Base-by-base conservation (phyloP, 768 basidiomycete species). In the Lepiota venenata region DNA sequence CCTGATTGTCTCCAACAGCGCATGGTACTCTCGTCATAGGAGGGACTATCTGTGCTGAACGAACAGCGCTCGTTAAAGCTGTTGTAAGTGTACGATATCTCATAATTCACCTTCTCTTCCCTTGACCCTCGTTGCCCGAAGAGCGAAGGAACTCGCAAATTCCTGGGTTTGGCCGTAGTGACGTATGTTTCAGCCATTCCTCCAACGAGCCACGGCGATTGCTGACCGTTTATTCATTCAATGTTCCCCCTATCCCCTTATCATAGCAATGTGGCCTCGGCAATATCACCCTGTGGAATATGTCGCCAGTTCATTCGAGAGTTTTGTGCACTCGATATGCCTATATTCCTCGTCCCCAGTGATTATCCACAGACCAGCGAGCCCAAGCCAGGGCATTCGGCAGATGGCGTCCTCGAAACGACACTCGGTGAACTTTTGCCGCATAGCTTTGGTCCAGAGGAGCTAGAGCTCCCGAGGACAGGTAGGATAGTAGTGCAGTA, bases 61-160 rank as follows among this genome's bases (percentile, higher is more conserved):
- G 95, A 27, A 98, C 96, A 0, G 95, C 95, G 0, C 75, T 99
- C 50, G 88, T 93, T n/a, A 97, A 97, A 68, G 95, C 93, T 22
- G 84, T 88, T 18, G 94, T 95, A 58, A 69, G 91, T 76, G 25
- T 25, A 5, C 25, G 25, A 35, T 18, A 18, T 40, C 21, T 52
- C 14, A 22, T 29, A 22, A n/a, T 39, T 45, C 20, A 27, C 4
- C 18, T 6, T 4, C 15, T 22, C 22, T 55, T 49, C 36, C 16
- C 8, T 52, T 20, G 20, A 37, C 15, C 7, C 38, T 40, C 20
- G 25, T 11, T n/a, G 36, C 29, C n/a, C 41, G 15, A 58, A 94
- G 93, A 94, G 91, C 69, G 89, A 93, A 55, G 91, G 92, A 2
- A 82, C 69, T 20, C 77, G 72, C 20, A 71, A 78, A 0, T 95